Evolutionary conservation across 1,284 basidiomycete genomes (phyloP).

Genomic region (Athelia sp.): DNA sequence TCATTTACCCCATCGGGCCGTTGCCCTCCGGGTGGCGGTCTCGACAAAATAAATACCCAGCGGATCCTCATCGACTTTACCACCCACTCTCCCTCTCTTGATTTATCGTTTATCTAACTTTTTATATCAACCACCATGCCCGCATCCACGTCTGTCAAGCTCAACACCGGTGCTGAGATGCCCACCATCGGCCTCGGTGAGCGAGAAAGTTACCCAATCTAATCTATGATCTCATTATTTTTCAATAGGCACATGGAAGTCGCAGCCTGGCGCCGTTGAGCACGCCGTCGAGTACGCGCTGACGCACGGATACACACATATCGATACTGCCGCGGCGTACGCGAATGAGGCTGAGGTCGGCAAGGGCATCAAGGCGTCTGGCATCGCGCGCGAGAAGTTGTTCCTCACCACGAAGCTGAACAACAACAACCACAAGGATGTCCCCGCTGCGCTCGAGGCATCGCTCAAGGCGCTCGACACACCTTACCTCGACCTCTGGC

Average conservation of each 20-base stretch:
- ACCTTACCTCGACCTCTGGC: constrained; percentile 76
- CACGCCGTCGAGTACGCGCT: constrained; percentile 71
- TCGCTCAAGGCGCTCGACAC: constrained; percentile 69
- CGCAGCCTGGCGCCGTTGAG: constrained; percentile 56
- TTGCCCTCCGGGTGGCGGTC: too few species aligned
- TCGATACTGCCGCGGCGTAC: constrained; percentile 58
- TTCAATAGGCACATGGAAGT: constrained; percentile 71
- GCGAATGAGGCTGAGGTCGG: constrained; percentile 72
- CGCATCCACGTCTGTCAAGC: constrained; percentile 32
- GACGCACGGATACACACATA: constrained; percentile 68
- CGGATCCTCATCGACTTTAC: too few species aligned
- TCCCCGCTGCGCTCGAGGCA: constrained; percentile 61
- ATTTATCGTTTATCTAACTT: too few species aligned
- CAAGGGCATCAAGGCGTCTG: constrained; percentile 68
- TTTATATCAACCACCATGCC: constrained; percentile 35
- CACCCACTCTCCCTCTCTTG: background rate
- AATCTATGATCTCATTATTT: background rate
- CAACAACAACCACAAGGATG: constrained; percentile 64
- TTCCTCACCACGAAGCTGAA: constrained; percentile 79
- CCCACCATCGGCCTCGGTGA: constrained; percentile 73
- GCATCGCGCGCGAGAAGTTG: constrained; percentile 61
- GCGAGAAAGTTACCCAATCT: constrained; percentile 8
- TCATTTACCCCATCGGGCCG: too few species aligned
- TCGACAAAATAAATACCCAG: too few species aligned
- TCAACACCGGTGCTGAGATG: constrained; percentile 74